Evolutionary conservation across 2,329 filamentous ascomycete genomes (phyloP).

Genomic region (Aureobasidium subglaciale): DNA sequence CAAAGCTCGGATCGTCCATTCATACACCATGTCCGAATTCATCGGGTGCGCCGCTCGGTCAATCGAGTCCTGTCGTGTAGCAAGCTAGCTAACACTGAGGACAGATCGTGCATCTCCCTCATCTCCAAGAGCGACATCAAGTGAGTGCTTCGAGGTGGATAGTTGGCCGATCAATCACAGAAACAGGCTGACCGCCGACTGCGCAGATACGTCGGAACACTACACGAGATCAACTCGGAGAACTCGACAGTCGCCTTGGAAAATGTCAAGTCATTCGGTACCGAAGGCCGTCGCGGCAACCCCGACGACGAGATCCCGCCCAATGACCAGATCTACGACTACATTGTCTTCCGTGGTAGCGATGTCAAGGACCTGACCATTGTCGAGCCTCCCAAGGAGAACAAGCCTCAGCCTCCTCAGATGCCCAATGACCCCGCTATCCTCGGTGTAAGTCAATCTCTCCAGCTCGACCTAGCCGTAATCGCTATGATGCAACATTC

Average conservation of each 20-base stretch:
- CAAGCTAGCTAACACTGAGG: conserved; percentile 10
- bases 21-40: conserved; percentile 50
- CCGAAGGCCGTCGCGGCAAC: conserved; percentile 76
- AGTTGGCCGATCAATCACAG: neutral
- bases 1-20: conserved; percentile 6
- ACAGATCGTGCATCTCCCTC: conserved; percentile 84
- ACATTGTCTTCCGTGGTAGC: conserved; percentile 96
- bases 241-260: conserved; percentile 94
- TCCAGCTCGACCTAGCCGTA: conserved; percentile 27
- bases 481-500: conserved; percentile 77
- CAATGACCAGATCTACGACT: conserved; percentile 88
- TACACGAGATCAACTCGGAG: conserved; percentile 97
- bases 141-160: conserved; percentile 46
- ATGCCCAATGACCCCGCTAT: conserved; percentile 95
- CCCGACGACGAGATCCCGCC: conserved; percentile 75
- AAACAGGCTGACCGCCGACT: neutral
- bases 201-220: conserved; percentile 80
- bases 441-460: conserved; percentile 71
- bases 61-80: conserved; percentile 39
- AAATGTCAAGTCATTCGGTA: conserved; percentile 90
- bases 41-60: conserved; percentile 46
- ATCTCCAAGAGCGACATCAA: conserved; percentile 97
- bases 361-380: conserved; percentile 98
- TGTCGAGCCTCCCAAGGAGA: conserved; percentile 67
- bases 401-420: conserved; percentile 66